A percentile compares a stretch with the other conserved stretches of the same genome.
Evolutionary conservation across 2,329 filamentous ascomycete species (phyloP).

Genomic region (Grosmannia huntii): DNA sequence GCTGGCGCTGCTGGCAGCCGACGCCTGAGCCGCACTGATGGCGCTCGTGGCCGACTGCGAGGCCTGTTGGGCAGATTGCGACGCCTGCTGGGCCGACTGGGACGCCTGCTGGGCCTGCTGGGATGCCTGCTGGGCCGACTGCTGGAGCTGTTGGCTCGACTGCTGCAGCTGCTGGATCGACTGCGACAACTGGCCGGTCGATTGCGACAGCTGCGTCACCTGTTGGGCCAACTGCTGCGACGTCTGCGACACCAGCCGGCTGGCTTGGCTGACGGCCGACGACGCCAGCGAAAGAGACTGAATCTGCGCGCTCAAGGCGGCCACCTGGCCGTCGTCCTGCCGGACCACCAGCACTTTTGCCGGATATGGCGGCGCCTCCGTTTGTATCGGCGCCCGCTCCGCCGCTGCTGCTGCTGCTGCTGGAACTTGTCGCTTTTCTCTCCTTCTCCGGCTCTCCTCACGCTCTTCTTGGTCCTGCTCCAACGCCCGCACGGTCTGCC

Average conservation of each 20-base stretch:
- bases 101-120: constrained; percentile 16
- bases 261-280: constrained; percentile 16
- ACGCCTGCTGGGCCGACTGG: constrained; percentile 15
- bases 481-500: constrained; percentile 4
- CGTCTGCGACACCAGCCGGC: constrained; percentile 19
- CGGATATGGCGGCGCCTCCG: not conserved
- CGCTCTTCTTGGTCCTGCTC: constrained; percentile 1
- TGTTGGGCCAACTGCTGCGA: constrained; percentile 20
- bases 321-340: constrained; percentile 14
- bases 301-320: constrained; percentile 16
- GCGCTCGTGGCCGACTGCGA: constrained; percentile 12
- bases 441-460: not conserved
- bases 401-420: not conserved
- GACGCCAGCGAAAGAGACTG: constrained; percentile 19
- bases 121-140: constrained; percentile 15
- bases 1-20: constrained; percentile 17
- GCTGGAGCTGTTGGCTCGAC: constrained; percentile 15
- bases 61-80: constrained; percentile 12
- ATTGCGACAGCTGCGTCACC: constrained; percentile 18
- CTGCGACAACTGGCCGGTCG: constrained; percentile 19
- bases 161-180: constrained; percentile 15
- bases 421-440: not conserved
- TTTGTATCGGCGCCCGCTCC: not conserved
- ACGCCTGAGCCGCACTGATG: constrained; percentile 11
- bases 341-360: constrained; percentile 9